These are phyloP conservation scores for Penicillium sp. DNA, from an alignment of 2,329 filamentous ascomycete species.

Conservation along the genomic window DNA sequence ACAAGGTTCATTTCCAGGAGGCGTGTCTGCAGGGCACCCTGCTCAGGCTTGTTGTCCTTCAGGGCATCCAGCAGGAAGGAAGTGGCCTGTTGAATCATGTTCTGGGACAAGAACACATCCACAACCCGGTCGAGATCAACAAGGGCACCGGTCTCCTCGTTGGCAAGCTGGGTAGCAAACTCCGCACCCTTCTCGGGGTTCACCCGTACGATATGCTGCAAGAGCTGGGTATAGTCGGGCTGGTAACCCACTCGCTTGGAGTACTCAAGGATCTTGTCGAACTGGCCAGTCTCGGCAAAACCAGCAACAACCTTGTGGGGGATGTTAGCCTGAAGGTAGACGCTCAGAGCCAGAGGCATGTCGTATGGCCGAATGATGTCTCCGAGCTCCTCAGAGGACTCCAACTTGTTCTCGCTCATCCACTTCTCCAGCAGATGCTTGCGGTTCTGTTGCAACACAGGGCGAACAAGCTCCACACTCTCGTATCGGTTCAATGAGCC, in stretches of 20 bases:
- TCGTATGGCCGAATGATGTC: slow-evolving; percentile 91
- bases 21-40: slow-evolving; percentile 88
- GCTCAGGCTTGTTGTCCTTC: slow-evolving; percentile 91
- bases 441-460: slow-evolving; percentile 87
- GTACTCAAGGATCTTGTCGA: slow-evolving; percentile 94
- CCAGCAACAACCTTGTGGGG: slow-evolving; percentile 93
- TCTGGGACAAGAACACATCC: slow-evolving; percentile 96
- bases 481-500: slow-evolving; percentile 89
- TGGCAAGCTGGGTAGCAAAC: slow-evolving; percentile 88
- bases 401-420: slow-evolving; percentile 93
- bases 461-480: slow-evolving; percentile 87
- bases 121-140: slow-evolving; percentile 93
- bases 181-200: slow-evolving; percentile 93
- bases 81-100: slow-evolving; percentile 95
- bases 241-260: slow-evolving; percentile 80
- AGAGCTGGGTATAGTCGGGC: slow-evolving; percentile 89
- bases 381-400: slow-evolving; percentile 93
- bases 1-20: slow-evolving; percentile 97
- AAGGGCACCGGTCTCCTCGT: slow-evolving; percentile 80
- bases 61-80: slow-evolving; percentile 96
- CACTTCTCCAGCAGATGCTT: slow-evolving; percentile 98
- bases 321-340: slow-evolving; percentile 88
- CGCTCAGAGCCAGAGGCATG: slow-evolving; percentile 77
- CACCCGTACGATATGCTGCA: slow-evolving; percentile 87
- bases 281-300: slow-evolving; percentile 92